Percentiles rank a stretch among this genome's conserved stretches.
Conservation (phyloP, 129 eudicot species). For the Calendula officinalis region DNA sequence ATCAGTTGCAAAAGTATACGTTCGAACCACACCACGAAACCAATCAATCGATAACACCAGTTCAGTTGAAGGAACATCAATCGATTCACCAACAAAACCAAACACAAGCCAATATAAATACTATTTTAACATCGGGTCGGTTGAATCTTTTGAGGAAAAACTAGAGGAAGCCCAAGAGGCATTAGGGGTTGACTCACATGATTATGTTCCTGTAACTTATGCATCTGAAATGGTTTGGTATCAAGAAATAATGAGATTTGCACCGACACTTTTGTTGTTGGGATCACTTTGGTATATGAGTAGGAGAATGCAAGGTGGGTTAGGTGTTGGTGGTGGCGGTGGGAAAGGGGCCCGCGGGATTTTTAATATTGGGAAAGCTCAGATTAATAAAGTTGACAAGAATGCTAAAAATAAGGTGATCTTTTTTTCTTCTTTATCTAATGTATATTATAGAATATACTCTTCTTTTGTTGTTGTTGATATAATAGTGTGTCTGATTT, state of each 20-base stretch:
- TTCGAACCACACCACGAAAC: conserved; percentile 53
- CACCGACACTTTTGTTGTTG: conserved; percentile 57
- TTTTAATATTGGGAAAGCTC: conserved; percentile 71
- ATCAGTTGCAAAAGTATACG: conserved; percentile 73
- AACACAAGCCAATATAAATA: conserved; percentile 57
- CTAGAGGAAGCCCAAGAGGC: conserved; percentile 75
- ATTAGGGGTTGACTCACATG: conserved; percentile 57
- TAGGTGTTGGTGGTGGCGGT: conserved; percentile 76
- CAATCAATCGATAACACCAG: conserved; percentile 34
- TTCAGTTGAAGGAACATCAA: conserved; percentile 41
- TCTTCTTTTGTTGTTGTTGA: neutral
- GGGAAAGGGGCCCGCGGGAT: conserved; percentile 78
- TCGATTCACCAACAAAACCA: conserved; percentile 44
- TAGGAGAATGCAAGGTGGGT: conserved; percentile 66
- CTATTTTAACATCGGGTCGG: conserved; percentile 60
- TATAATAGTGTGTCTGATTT: neutral
- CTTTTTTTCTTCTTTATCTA: conserved; percentile 16
- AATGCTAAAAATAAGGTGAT: conserved; percentile 69
- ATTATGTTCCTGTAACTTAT: conserved; percentile 65
- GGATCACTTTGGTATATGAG: conserved; percentile 69
- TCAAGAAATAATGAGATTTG: conserved; percentile 72
- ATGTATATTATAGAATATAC: neutral
- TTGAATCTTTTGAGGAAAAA: conserved; percentile 76
- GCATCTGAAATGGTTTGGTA: conserved; percentile 68
- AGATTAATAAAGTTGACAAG: conserved; percentile 66